These are phyloP conservation scores for Ailanthus altissimus DNA, from an alignment of 345 rosid genomes.

Conservation along the genomic window DNA sequence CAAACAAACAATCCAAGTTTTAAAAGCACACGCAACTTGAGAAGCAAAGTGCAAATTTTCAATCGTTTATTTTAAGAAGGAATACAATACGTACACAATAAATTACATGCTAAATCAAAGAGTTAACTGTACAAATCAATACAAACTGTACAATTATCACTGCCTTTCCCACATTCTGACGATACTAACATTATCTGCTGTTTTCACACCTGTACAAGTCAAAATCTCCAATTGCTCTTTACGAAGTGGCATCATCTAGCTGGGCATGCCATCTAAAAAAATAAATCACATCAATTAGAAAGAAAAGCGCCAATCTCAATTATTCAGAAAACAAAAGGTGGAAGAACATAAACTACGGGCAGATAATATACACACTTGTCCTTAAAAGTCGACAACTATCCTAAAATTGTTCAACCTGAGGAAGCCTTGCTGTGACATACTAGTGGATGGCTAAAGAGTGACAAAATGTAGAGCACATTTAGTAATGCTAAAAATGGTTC, in stretches of 20 bases:
- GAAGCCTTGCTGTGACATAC: not conserved
- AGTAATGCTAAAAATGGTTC: not conserved
- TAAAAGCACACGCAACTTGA: not conserved
- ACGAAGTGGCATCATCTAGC: not conserved
- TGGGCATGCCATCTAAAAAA: not conserved
- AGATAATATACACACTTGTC: not conserved
- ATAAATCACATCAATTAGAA: not conserved
- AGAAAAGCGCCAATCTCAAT: not conserved
- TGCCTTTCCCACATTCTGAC: not conserved
- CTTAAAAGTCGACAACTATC: not conserved
- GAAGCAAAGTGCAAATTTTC: not conserved
- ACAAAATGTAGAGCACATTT: not conserved
- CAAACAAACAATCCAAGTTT: not conserved
- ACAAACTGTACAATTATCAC: constrained; percentile 24
- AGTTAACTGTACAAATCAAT: constrained; percentile 28
- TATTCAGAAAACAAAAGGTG: not conserved
- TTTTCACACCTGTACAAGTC: constrained; percentile 8
- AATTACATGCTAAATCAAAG: constrained; percentile 6
- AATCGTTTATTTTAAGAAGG: not conserved
- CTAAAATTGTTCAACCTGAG: not conserved
- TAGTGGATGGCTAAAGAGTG: not conserved
- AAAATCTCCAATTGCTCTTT: not conserved
- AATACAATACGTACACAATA: not conserved
- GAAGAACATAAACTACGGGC: too few relatives aligned
- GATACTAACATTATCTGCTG: not conserved